Base-by-base conservation (phyloP, 306 rosid genomes). In the Psophocarpus tetragonolobus region DNA sequence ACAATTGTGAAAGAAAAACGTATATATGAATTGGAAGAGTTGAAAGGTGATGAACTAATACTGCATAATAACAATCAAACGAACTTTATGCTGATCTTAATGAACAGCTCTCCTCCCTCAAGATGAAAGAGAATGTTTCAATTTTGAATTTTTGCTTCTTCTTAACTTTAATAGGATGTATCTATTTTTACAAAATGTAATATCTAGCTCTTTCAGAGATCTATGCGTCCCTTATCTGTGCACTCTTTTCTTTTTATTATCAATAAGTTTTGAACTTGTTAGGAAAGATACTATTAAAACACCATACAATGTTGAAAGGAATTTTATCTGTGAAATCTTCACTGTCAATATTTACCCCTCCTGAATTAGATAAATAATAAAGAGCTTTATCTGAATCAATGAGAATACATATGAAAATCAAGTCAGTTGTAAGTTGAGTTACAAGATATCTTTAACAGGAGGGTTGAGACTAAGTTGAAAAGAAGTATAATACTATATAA, bases 331-430 rank as follows among this genome's bases (percentile, higher is more conserved):
- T 50, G 32, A 78, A 73, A 29, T 36, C 42, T 81, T 69, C 81
- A 12, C 20, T 2, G 7, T 47, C 60, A 24, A 63, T 75, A 24
- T 82, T 48, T 65, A 77, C 84, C 77, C 79, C 61, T 48, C 66
- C 65, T 71, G 74, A 84, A 85, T 75, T 87, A 85, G 81, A 83
- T 76, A 69, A 82, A 77, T 48, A 32, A 33, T n/a, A 63, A 47
- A 75, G 42, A 65, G 63, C 50, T 76, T 70, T 83, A 72, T 80
- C 84, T 60, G 84, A 82, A 86, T 35, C 68, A 30, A 0, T 3
- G 26, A 5, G 20, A 5, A 8, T n/a, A n/a, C 26, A 62, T 8
- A 8, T 30, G 1, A 32, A 83, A 73, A 76, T 18, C 30, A 54
- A 84, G 78, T 14, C 33, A 17, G 74, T 66, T 58, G 41, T 17